Evolutionary conservation across 371 early-diverging fungal species (phyloP).

Genomic region (Mortierella sp.): DNA sequence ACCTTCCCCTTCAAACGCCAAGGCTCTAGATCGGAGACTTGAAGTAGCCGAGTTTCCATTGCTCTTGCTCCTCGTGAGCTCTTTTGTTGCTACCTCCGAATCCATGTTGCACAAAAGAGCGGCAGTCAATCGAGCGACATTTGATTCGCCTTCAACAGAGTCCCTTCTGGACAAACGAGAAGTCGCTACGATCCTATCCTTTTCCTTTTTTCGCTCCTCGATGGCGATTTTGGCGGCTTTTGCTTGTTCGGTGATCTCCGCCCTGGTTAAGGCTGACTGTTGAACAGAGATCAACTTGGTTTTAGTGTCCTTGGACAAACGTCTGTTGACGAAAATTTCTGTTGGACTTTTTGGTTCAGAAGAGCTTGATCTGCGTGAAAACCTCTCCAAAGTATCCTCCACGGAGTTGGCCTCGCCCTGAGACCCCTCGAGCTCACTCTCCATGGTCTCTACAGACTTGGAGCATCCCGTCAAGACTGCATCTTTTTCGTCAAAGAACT

Average conservation of each 20-base stretch:
- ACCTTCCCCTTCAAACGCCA: not conserved
- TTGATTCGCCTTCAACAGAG: conserved; percentile 3
- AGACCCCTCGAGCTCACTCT: too few species aligned
- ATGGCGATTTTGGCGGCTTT: not conserved
- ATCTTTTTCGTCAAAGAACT: too few species aligned
- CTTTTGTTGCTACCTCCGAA: not conserved
- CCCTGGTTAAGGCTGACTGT: not conserved
- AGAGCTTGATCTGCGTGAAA: not conserved
- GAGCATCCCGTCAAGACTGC: too few species aligned
- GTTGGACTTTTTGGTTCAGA: not conserved
- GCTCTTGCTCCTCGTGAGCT: not conserved
- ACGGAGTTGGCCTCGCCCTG: too few species aligned
- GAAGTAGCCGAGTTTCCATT: not conserved
- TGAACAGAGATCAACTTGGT: not conserved
- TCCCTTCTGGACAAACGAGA: conserved; percentile 11
- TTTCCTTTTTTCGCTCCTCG: not conserved
- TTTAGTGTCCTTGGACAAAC: not conserved
- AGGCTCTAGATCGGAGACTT: not conserved
- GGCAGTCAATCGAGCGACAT: conserved; percentile 9
- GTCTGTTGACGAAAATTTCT: not conserved
- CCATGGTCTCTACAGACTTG: too few species aligned
- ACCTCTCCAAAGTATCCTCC: too few species aligned
- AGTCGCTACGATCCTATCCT: not conserved
- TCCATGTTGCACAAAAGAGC: not conserved
- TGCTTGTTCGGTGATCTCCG: not conserved